Evolutionary conservation across 140 eudicot species (phyloP).

Genomic region (Flaveria floridana): DNA sequence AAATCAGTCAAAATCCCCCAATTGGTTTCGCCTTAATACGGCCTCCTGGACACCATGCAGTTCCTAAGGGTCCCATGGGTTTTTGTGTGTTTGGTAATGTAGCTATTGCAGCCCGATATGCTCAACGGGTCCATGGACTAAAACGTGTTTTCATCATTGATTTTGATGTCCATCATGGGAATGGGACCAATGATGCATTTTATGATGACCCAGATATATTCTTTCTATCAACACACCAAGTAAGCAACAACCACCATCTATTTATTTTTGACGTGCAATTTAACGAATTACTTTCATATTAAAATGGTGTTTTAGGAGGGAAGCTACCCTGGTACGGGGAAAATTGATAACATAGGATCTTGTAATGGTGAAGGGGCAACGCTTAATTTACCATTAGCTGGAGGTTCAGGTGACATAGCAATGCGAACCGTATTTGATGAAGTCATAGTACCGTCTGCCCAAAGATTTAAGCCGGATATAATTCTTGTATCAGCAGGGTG

Average conservation of each 20-base stretch:
- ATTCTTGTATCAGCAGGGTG: conserved; percentile 97
- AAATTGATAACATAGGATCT: conserved; percentile 62
- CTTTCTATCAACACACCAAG: conserved; percentile 97
- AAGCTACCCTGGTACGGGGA: conserved; percentile 97
- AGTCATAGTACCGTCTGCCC: conserved; percentile 83
- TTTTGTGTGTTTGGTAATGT: conserved; percentile 94
- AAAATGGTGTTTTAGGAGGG: conserved; percentile 61
- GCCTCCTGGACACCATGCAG: conserved; percentile 98
- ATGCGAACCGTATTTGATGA: conserved; percentile 89
- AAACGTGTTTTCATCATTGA: conserved; percentile 90
- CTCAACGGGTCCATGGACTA: conserved; percentile 83
- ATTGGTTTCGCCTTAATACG: conserved; percentile 86
- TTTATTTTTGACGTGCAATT: background rate
- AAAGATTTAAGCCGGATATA: conserved; percentile 88
- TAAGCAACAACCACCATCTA: conserved; percentile 31
- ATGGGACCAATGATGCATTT: conserved; percentile 95
- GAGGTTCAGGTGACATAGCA: conserved; percentile 88
- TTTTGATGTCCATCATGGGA: conserved; percentile 97
- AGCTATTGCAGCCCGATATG: conserved; percentile 96
- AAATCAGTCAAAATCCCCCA: conserved; percentile 61
- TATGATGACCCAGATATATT: conserved; percentile 91
- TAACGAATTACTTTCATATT: background rate
- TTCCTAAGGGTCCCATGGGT: conserved; percentile 97
- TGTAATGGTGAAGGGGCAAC: conserved; percentile 91
- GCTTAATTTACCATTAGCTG: conserved; percentile 86